Conservation (phyloP, 345 rosid species). For the Durio zibethinus region DNA sequence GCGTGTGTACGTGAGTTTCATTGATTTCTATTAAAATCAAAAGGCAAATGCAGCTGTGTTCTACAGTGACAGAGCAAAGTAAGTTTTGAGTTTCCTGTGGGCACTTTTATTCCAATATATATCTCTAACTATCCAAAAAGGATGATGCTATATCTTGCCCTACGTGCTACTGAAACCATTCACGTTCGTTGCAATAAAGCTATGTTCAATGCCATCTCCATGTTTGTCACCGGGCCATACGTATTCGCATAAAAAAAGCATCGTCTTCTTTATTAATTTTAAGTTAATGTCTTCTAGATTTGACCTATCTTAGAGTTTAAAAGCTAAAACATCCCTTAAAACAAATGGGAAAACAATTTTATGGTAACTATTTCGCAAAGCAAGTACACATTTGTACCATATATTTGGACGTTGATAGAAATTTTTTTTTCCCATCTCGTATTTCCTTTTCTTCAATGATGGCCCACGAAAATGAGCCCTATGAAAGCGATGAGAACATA, state of each 20-base stretch:
- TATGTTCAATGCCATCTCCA: background rate
- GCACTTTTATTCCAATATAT: background rate
- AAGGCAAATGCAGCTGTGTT: no score
- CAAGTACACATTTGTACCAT: background rate
- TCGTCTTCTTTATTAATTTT: background rate
- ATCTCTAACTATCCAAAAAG: background rate
- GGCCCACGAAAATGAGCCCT: background rate
- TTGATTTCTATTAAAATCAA: no score
- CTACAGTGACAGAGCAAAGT: no score
- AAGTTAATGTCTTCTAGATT: background rate
- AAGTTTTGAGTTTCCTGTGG: background rate
- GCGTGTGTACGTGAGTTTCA: background rate
- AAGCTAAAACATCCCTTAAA: background rate
- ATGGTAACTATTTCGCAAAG: no score
- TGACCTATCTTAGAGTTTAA: background rate
- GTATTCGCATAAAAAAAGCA: background rate
- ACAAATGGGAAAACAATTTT: background rate
- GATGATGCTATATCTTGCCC: background rate
- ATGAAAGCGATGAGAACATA: constrained; percentile 5
- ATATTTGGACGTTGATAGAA: background rate
- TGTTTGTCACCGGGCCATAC: background rate
- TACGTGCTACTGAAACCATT: background rate
- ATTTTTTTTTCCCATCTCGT: background rate
- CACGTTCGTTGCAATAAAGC: background rate
- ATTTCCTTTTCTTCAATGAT: background rate